Evolutionary conservation across 2,329 filamentous ascomycete species (phyloP), one percentile per base, ranked within the genome.

Genomic region (Trichoderma gracile): DNA sequence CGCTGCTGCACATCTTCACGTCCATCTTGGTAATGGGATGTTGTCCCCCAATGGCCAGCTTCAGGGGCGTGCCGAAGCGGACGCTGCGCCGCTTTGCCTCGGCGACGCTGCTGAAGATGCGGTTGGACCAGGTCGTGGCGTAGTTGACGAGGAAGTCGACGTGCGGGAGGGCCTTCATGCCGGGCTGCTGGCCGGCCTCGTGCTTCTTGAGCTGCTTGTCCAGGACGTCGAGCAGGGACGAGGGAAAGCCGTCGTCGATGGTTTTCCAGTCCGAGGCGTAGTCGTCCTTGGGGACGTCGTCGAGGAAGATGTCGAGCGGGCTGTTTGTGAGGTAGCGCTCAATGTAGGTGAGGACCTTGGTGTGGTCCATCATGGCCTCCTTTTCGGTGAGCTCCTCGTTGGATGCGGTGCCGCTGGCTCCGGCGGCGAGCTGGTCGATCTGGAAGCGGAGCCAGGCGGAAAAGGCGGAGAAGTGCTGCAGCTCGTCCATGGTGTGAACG

Each of bases 371-470:
- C 0, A 86, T 85, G 0, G 89, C 87, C 69, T 95, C 91, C 68
- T 90, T 90, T 66, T 94, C 92, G 25, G 87, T 84, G 50, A 90
- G 81, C 68, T 97, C 94, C 23, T 92, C 87, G 8, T 81, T 82
- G 17, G 82, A 81, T 17, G 82, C 90, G 78, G 73, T 79, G 4
- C 89, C 86, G 6, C 86, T 86, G 33, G 33, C 12, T 10, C 10
- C 33, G 33, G 33, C 33, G 12, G 33, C 33, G 52, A 94, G 84
- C 15, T 89, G 85, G 68, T 96, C 91, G 65, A 97, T 94, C 71
- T 93, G 88, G 71, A 92, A 85, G 40, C 89, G 87, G 57, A 98
- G 80, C 94, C 94, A 98, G 60, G 83, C 82, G 0, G 91, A 93
- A 73, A 97, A 98, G 5, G 86, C 83, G 2, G 80, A 75, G 71